phyloP scores from a whole-genome alignment of 2,329 filamentous ascomycete species.

The Diaporthe sp. region DNA sequence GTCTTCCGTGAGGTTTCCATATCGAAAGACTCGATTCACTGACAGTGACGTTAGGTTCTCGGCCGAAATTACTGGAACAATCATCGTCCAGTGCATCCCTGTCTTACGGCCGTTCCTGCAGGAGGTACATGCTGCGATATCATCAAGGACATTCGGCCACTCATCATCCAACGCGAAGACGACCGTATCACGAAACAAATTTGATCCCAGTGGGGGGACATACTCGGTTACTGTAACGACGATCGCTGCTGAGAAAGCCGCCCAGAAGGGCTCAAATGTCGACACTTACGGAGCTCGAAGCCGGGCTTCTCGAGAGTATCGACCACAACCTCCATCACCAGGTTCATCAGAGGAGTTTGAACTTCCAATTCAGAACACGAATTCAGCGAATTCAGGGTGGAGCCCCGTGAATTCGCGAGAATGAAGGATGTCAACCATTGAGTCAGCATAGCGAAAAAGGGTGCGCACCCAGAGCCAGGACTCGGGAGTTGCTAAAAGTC shows the following conservation, averaged over 20 bases:
- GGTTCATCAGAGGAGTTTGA: slow-evolving; percentile 11
- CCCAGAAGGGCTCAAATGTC: background rate
- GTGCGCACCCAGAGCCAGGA: background rate
- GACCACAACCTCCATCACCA: background rate
- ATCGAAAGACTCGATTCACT: background rate
- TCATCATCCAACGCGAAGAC: slow-evolving; percentile 2
- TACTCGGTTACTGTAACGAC: slow-evolving; percentile 18
- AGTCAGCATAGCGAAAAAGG: background rate
- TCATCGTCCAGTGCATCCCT: slow-evolving; percentile 33
- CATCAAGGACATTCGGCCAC: background rate
- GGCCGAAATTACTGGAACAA: slow-evolving; percentile 29
- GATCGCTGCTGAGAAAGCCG: background rate
- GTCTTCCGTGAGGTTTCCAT: too few relatives aligned
- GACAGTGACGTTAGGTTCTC: slow-evolving; percentile 22
- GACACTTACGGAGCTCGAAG: background rate
- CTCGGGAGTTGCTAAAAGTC: slow-evolving; percentile 4
- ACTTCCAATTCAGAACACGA: slow-evolving; percentile 3
- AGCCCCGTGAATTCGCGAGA: background rate
- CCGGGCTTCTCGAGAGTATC: background rate
- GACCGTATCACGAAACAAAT: slow-evolving; percentile 7
- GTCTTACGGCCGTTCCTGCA: slow-evolving; percentile 31
- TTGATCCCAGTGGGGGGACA: slow-evolving; percentile 3
- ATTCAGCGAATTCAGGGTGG: background rate
- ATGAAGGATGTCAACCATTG: background rate
- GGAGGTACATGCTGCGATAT: slow-evolving; percentile 12